Conservation (phyloP, 441 rosid genomes). For the Erodium moschatum region DNA sequence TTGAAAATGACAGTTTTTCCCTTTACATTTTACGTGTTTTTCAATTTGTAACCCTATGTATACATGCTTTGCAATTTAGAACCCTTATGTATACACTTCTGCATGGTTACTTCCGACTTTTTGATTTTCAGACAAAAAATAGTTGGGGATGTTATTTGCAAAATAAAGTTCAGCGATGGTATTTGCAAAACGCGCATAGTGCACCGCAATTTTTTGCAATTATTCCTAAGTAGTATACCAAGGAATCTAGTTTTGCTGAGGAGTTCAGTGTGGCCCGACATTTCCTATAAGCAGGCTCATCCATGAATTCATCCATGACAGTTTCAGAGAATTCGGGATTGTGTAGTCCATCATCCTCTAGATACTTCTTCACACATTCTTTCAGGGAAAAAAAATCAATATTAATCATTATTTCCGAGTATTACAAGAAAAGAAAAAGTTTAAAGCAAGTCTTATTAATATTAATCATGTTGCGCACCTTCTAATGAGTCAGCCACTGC, state of each 20-base stretch:
- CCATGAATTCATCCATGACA: conserved; percentile 53
- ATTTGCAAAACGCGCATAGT: no score
- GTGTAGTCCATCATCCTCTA: conserved; percentile 40
- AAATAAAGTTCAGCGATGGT: no score
- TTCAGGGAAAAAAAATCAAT: background rate
- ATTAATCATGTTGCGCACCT: conserved; percentile 28
- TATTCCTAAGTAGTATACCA: conserved; percentile 29
- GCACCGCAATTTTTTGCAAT: no score
- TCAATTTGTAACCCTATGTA: no score
- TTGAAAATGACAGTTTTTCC: no score
- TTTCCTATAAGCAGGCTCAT: conserved; percentile 50
- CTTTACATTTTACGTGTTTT: no score
- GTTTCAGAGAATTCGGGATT: conserved; percentile 47
- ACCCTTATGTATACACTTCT: no score
- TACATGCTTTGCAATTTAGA: no score
- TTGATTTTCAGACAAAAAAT: no score
- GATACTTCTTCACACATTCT: conserved; percentile 58
- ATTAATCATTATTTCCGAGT: background rate
- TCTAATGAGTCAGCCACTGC: conserved; percentile 53
- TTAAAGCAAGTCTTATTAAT: background rate
- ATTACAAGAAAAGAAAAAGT: background rate
- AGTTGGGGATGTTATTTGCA: no score
- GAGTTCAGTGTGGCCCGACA: conserved; percentile 43
- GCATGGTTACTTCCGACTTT: no score
- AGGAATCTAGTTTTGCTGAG: conserved; percentile 44